These are phyloP conservation scores for Nicotiana tabacum DNA, from an alignment of 257 asterid species.

Conservation along the genomic window DNA sequence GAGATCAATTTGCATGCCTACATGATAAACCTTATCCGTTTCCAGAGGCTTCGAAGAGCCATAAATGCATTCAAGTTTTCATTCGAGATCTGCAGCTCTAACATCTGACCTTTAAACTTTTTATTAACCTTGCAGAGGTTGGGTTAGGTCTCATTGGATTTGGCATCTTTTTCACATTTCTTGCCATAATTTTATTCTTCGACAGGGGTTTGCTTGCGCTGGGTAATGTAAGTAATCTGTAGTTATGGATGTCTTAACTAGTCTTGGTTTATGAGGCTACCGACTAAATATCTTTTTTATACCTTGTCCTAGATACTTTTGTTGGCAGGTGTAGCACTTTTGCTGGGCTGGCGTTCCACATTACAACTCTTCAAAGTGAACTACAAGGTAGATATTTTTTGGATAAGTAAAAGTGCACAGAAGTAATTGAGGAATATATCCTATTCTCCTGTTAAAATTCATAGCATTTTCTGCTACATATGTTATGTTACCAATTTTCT, in stretches of 20 bases:
- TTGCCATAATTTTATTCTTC: slow-evolving; percentile 61
- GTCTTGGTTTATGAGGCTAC: background rate
- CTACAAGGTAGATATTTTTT: slow-evolving; percentile 48
- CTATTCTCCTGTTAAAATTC: background rate
- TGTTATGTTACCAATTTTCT: background rate
- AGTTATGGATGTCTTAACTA: slow-evolving; percentile 3
- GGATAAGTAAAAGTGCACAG: slow-evolving; percentile 5
- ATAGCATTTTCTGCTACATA: background rate
- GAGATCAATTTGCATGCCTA: background rate
- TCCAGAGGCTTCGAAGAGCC: background rate
- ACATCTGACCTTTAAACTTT: background rate
- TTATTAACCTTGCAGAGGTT: slow-evolving; percentile 48
- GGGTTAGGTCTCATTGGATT: slow-evolving; percentile 81
- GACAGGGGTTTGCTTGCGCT: slow-evolving; percentile 90
- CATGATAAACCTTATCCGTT: background rate
- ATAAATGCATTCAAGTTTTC: background rate
- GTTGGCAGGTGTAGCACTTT: slow-evolving; percentile 65
- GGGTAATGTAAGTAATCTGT: slow-evolving; percentile 63
- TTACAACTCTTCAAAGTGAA: slow-evolving; percentile 59
- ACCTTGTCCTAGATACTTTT: slow-evolving; percentile 52
- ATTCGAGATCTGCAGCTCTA: background rate
- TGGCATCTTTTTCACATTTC: slow-evolving; percentile 72
- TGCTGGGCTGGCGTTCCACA: slow-evolving; percentile 71
- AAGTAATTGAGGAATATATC: background rate
- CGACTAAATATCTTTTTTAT: background rate